phyloP scores from a whole-genome alignment of 495 filamentous ascomycete genomes.

The Choiromyces venosus region DNA sequence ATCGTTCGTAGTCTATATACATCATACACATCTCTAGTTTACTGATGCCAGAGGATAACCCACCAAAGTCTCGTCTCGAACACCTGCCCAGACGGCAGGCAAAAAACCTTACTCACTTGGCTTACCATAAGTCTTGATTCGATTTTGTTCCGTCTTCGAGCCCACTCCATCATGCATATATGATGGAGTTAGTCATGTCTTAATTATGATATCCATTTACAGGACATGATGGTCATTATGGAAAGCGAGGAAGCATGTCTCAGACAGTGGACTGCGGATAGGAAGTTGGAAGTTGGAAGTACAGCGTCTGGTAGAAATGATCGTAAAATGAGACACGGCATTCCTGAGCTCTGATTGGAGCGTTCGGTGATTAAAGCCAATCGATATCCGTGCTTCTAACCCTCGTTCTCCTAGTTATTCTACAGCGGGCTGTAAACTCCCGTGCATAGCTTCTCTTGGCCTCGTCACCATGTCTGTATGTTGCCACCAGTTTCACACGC shows the following conservation, averaged over 20 bases:
- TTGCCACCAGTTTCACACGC: too few relatives aligned
- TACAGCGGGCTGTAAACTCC: too few relatives aligned
- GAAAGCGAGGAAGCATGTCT: background rate
- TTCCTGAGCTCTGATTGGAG: too few relatives aligned
- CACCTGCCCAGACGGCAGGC: background rate
- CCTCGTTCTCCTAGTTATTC: too few relatives aligned
- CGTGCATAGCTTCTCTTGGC: too few relatives aligned
- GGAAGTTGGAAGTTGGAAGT: too few relatives aligned
- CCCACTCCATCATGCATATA: background rate
- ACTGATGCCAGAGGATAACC: background rate
- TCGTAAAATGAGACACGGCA: too few relatives aligned
- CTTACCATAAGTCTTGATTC: background rate
- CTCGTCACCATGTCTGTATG: too few relatives aligned
- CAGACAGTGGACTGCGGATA: background rate
- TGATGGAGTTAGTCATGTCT: background rate
- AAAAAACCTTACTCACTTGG: background rate
- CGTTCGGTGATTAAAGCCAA: too few relatives aligned
- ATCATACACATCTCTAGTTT: background rate
- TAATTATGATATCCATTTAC: background rate
- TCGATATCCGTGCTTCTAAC: too few relatives aligned
- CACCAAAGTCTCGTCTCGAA: background rate
- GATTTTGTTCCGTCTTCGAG: background rate
- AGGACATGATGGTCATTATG: background rate
- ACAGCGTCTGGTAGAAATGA: too few relatives aligned
- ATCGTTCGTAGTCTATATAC: too few relatives aligned